phyloP scores from a whole-genome alignment of 352 stramenopile genomes.

The Aphanomyces invadans region DNA sequence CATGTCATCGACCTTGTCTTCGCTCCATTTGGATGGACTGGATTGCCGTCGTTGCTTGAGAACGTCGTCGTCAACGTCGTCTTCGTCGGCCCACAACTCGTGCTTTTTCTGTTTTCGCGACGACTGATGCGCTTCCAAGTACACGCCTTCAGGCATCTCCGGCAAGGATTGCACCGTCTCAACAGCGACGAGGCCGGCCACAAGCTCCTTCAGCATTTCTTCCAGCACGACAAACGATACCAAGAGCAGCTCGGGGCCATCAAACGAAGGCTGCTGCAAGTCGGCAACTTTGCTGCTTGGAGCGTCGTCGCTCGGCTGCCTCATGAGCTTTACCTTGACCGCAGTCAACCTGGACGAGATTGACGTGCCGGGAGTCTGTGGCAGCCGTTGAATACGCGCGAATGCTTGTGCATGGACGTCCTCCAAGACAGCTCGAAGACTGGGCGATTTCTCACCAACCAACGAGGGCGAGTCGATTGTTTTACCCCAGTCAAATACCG shows the following conservation, averaged over 20 bases:
- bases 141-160: slow-evolving; percentile 75
- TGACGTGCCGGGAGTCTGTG: slow-evolving; percentile 37
- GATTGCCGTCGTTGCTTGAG: background rate
- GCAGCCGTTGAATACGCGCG: slow-evolving; percentile 49
- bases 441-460: slow-evolving; percentile 40
- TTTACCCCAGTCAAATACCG: slow-evolving; percentile 24
- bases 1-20: background rate
- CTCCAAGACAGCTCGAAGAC: slow-evolving; percentile 69
- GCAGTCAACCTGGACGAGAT: slow-evolving; percentile 33
- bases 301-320: slow-evolving; percentile 39
- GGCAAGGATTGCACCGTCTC: slow-evolving; percentile 64
- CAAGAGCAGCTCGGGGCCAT: slow-evolving; percentile 53
- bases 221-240: slow-evolving; percentile 75
- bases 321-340: slow-evolving; percentile 53
- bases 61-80: slow-evolving; percentile 1
- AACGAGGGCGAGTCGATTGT: slow-evolving; percentile 41
- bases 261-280: slow-evolving; percentile 26
- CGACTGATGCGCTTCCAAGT: slow-evolving; percentile 35
- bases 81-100: background rate
- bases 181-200: slow-evolving; percentile 66
- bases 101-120: background rate
- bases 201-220: slow-evolving; percentile 80
- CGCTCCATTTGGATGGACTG: background rate
- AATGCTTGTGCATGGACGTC: slow-evolving; percentile 63
- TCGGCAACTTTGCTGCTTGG: slow-evolving; percentile 20